These are phyloP conservation scores for Sporothrix dimorphospora DNA, from an alignment of 2,329 filamentous ascomycete genomes.

Conservation along the genomic window DNA sequence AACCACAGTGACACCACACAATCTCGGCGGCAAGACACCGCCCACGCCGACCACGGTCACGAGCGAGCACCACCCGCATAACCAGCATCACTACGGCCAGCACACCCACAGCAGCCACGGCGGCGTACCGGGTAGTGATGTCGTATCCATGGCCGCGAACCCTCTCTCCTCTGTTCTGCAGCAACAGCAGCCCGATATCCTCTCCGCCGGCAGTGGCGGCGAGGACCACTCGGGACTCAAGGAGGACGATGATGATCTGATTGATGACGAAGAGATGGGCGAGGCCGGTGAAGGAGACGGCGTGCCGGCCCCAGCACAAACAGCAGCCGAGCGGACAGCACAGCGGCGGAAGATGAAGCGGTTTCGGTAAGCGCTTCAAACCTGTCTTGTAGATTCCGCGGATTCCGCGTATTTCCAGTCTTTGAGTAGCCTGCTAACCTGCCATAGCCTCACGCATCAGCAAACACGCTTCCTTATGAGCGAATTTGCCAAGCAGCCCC, in stretches of 20 bases:
- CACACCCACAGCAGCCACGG: constrained; percentile 2
- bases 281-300: constrained; percentile 51
- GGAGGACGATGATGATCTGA: constrained; percentile 56
- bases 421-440: not conserved
- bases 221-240: constrained; percentile 48
- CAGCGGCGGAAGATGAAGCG: constrained; percentile 73
- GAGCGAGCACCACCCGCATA: constrained; percentile 36
- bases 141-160: constrained; percentile 38
- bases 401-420: not conserved
- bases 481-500: constrained; percentile 92
- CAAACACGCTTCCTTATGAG: constrained; percentile 98
- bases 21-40: constrained; percentile 28
- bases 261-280: constrained; percentile 62
- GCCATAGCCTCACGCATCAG: constrained; percentile 80
- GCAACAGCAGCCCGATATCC: constrained; percentile 17
- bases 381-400: not conserved
- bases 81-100: constrained; percentile 38
- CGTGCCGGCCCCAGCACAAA: constrained; percentile 50
- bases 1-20: constrained; percentile 44
- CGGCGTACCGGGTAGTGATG: not conserved
- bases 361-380: constrained; percentile 61
- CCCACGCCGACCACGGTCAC: constrained; percentile 11
- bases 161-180: constrained; percentile 44
- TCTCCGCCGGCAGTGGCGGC: constrained; percentile 33
- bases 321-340: constrained; percentile 59